Conservation (phyloP, 306 rosid genomes). For the Lithocarpus polystachyus region DNA sequence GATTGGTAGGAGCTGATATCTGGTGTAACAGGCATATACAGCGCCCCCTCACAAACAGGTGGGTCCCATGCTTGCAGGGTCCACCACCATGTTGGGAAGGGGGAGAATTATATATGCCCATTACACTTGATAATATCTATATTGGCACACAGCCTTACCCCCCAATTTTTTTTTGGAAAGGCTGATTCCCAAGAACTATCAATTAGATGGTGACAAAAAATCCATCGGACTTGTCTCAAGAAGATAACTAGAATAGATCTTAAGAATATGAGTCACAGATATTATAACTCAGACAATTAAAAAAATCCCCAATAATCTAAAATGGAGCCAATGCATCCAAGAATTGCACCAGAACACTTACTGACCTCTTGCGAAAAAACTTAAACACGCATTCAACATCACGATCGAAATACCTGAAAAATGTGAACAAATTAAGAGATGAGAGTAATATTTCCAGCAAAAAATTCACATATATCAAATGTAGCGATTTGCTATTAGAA, state of each 20-base stretch:
- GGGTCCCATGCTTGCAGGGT: no score
- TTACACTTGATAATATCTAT: no score
- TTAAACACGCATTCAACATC: slow-evolving; percentile 89
- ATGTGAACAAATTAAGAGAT: slow-evolving; percentile 14
- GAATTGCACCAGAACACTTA: background rate
- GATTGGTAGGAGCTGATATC: no score
- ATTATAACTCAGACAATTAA: background rate
- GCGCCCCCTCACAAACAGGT: no score
- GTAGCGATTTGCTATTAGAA: background rate
- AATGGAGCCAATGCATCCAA: slow-evolving; percentile 6
- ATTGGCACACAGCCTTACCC: no score
- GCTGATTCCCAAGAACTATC: background rate
- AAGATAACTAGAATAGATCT: no score
- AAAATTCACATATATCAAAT: background rate
- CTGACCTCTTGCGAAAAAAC: slow-evolving; percentile 85
- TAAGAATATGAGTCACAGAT: background rate
- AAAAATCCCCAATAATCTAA: background rate
- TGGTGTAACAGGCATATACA: no score
- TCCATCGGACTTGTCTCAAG: background rate
- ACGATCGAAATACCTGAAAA: slow-evolving; percentile 94
- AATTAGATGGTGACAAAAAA: background rate
- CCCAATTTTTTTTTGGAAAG: no score
- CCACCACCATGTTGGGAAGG: no score
- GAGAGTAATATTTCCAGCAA: background rate
- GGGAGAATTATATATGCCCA: no score